Percentiles rank a stretch among this genome's conserved stretches.
Evolutionary conservation across 2,329 filamentous ascomycete species (phyloP).

Genomic region (Ceratocystis lukuohia): DNA sequence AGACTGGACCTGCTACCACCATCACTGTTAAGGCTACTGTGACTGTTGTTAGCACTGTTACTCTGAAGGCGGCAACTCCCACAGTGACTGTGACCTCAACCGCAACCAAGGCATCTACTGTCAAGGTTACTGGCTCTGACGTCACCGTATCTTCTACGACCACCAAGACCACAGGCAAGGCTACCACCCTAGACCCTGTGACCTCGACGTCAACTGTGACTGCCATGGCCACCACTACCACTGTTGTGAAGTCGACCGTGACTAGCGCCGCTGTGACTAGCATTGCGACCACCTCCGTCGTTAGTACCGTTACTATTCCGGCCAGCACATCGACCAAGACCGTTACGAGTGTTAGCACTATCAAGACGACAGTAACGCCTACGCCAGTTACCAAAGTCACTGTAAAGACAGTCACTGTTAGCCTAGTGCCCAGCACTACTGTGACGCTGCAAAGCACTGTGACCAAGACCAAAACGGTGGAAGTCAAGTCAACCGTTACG

Average conservation of each 20-base stretch:
- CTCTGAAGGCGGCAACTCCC: background rate
- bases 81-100: background rate
- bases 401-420: conserved; percentile 5
- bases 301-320: background rate
- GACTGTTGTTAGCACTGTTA: background rate
- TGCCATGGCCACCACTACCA: background rate
- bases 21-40: background rate
- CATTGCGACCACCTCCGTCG: background rate
- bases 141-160: conserved; percentile 5
- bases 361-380: background rate
- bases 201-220: conserved; percentile 3
- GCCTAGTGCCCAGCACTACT: background rate
- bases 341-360: background rate
- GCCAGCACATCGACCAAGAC: conserved; percentile 4
- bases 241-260: conserved; percentile 1
- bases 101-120: background rate
- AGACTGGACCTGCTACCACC: background rate
- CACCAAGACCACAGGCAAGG: conserved; percentile 8
- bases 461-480: conserved; percentile 4
- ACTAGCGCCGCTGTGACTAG: conserved; percentile 8
- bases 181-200: background rate
- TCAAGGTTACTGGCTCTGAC: background rate
- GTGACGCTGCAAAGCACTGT: conserved; percentile 8
- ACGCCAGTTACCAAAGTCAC: background rate
- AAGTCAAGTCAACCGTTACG: background rate